These are phyloP conservation scores for Lumnitzera littorea DNA, from an alignment of 345 rosid genomes.

Conservation along the genomic window DNA sequence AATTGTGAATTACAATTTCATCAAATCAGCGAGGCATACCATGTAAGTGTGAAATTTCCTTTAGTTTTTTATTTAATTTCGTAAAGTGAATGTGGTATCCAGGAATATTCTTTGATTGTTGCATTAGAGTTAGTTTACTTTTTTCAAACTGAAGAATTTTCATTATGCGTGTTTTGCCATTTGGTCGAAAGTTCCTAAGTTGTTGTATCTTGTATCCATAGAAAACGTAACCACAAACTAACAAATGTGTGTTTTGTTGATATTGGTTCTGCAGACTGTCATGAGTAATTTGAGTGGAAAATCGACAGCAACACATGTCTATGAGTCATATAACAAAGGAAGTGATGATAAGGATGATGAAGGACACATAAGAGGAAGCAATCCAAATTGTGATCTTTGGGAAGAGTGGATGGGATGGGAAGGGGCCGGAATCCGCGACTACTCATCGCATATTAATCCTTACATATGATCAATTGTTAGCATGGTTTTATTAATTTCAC, in stretches of 20 bases:
- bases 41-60: conserved; percentile 23
- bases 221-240: too few species aligned
- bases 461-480: conserved; percentile 28
- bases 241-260: too few species aligned
- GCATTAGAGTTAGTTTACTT: too few species aligned
- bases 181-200: too few species aligned
- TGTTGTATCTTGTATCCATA: too few species aligned
- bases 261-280: conserved; percentile 30
- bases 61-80: background rate
- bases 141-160: too few species aligned
- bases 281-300: conserved; percentile 52
- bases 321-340: conserved; percentile 31
- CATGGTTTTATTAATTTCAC: too few species aligned
- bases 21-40: conserved; percentile 74
- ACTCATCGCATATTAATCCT: conserved; percentile 79
- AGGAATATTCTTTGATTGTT: too few species aligned
- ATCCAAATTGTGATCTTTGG: conserved; percentile 74
- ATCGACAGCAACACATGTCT: conserved; percentile 21
- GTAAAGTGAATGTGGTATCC: too few species aligned
- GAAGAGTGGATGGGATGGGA: conserved; percentile 99
- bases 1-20: conserved; percentile 70
- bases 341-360: conserved; percentile 12
- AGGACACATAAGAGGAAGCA: conserved; percentile 41
- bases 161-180: too few species aligned
- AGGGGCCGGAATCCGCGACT: conserved; percentile 83